phyloP scores from a whole-genome alignment of 2,329 filamentous ascomycete species.

The Cryphonectria naterciae region DNA sequence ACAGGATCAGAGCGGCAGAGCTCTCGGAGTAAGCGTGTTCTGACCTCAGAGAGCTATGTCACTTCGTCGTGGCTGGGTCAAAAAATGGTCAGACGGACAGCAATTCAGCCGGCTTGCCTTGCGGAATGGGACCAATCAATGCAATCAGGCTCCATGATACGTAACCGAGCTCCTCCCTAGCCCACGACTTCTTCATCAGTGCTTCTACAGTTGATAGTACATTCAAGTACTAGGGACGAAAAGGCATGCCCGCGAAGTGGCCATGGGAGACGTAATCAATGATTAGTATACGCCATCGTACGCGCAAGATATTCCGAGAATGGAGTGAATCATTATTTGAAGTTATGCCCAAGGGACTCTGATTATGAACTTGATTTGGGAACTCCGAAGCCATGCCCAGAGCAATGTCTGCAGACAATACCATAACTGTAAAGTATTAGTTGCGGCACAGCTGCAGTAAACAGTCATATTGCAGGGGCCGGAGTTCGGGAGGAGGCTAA shows the following conservation, averaged over 20 bases:
- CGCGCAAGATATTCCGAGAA: not conserved
- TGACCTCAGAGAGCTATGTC: not conserved
- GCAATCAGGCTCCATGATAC: not conserved
- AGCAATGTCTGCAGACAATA: too few species aligned
- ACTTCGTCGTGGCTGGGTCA: not conserved
- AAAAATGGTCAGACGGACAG: not conserved
- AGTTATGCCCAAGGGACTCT: not conserved
- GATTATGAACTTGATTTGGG: not conserved
- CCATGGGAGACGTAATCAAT: not conserved
- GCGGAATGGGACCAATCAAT: not conserved
- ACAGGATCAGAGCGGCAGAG: not conserved
- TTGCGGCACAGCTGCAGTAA: conserved; percentile 4
- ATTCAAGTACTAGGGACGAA: not conserved
- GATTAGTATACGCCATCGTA: not conserved
- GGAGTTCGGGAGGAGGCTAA: not conserved
- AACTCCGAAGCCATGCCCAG: not conserved
- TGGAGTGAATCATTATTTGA: not conserved
- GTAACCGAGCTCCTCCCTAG: not conserved
- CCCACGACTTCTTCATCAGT: not conserved
- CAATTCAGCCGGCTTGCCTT: not conserved
- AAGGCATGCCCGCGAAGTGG: not conserved
- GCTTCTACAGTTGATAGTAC: too few species aligned
- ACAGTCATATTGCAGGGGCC: not conserved
- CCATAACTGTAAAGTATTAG: too few species aligned
- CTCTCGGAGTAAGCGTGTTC: not conserved